A percentile compares a stretch with the other conserved stretches of the same genome.
Conservation (phyloP, 495 filamentous ascomycete species). For the Xylaria bambusicola region DNA sequence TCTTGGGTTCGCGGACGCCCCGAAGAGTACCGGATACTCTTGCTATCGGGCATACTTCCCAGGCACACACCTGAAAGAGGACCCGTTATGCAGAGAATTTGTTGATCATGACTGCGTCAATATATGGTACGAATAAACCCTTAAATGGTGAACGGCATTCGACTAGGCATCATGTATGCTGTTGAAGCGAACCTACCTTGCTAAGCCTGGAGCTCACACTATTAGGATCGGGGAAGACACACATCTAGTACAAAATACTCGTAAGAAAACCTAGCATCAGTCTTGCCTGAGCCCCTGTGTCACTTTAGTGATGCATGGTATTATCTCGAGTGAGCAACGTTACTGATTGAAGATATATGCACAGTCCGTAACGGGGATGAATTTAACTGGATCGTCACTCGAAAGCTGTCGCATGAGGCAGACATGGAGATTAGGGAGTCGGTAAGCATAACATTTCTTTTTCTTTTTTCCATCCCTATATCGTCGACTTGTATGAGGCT, state of each 20-base stretch:
- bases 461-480: too few species aligned
- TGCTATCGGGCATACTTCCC: constrained; percentile 53
- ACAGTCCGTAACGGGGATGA: constrained; percentile 47
- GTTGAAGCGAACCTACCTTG: neutral
- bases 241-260: constrained; percentile 51
- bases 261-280: neutral
- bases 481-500: too few species aligned
- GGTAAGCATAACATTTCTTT: too few species aligned
- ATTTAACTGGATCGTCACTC: constrained; percentile 56
- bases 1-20: constrained; percentile 48
- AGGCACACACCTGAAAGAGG: constrained; percentile 42
- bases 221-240: constrained; percentile 49
- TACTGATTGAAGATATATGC: neutral
- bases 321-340: neutral
- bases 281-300: neutral
- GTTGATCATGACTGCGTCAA: constrained; percentile 53
- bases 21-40: constrained; percentile 51
- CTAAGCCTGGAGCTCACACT: neutral
- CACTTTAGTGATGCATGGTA: neutral
- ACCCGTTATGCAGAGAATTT: constrained; percentile 47
- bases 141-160: neutral
- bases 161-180: neutral
- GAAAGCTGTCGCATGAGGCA: constrained; percentile 42
- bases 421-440: constrained; percentile 52
- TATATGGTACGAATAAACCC: constrained; percentile 39